phyloP scores from a whole-genome alignment of 2,329 filamentous ascomycete genomes.

The Apiospora malaysiana region DNA sequence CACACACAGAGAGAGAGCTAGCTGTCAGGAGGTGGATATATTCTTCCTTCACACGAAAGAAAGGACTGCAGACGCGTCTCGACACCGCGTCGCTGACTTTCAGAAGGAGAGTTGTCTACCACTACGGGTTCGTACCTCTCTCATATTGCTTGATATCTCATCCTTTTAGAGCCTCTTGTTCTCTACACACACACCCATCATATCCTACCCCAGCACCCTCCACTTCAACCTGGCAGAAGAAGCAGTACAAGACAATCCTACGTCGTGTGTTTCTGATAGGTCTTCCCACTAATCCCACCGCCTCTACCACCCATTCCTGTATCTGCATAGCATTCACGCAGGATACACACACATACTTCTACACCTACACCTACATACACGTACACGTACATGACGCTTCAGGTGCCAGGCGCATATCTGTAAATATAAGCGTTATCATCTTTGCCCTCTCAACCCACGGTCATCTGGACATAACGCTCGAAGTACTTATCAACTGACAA shows the following conservation, averaged over 20 bases:
- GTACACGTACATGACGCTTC: constrained; percentile 17
- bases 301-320: constrained; percentile 3
- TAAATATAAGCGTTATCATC: not conserved
- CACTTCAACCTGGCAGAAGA: not conserved
- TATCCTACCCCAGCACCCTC: not conserved
- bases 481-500: constrained; percentile 7
- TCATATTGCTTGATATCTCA: constrained; percentile 10
- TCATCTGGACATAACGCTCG: not conserved
- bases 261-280: constrained; percentile 21
- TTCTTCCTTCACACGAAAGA: not conserved
- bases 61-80: not conserved
- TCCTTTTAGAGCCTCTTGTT: constrained; percentile 10
- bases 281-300: constrained; percentile 20
- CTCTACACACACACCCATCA: not conserved
- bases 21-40: not conserved
- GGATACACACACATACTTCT: not conserved
- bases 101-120: not conserved
- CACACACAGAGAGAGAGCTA: not conserved
- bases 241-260: constrained; percentile 19
- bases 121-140: constrained; percentile 15
- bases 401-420: constrained; percentile 2
- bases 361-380: not conserved
- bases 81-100: not conserved
- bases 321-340: constrained; percentile 11
- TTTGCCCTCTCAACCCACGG: not conserved